A percentile compares a stretch with the other conserved stretches of the same genome.
These are phyloP conservation scores for Xylariomycetidae sp. DNA, from an alignment of 2,329 filamentous ascomycete genomes.

Conservation along the genomic window DNA sequence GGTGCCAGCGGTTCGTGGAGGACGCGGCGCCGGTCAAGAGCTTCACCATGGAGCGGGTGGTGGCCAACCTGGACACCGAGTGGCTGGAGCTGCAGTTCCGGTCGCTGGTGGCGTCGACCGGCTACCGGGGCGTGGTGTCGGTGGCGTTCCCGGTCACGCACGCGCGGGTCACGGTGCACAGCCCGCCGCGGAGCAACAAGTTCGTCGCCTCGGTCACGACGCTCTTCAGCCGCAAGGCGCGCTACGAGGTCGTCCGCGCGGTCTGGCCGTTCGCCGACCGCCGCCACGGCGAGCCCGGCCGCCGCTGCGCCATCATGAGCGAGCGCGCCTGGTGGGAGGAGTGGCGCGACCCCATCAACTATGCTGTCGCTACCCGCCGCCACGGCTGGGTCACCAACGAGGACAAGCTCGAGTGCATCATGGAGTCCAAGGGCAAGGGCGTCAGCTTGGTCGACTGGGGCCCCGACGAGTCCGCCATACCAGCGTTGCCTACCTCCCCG, in stretches of 20 bases:
- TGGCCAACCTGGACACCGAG: slow-evolving; percentile 48
- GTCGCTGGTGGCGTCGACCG: slow-evolving; percentile 41
- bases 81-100: slow-evolving; percentile 51
- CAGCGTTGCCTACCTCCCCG: background rate
- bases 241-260: slow-evolving; percentile 49
- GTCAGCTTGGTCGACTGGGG: slow-evolving; percentile 38
- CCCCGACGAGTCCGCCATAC: slow-evolving; percentile 23
- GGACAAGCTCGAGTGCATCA: slow-evolving; percentile 47
- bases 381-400: slow-evolving; percentile 45
- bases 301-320: slow-evolving; percentile 44
- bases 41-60: slow-evolving; percentile 45
- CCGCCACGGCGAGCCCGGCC: slow-evolving; percentile 36
- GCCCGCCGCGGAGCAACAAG: slow-evolving; percentile 34
- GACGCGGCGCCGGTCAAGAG: slow-evolving; percentile 39
- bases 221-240: slow-evolving; percentile 46
- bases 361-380: slow-evolving; percentile 30
- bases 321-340: slow-evolving; percentile 52
- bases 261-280: slow-evolving; percentile 53
- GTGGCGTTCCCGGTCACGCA: slow-evolving; percentile 17
- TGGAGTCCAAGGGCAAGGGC: slow-evolving; percentile 39
- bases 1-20: slow-evolving; percentile 42
- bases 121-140: slow-evolving; percentile 39
- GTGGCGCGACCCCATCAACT: slow-evolving; percentile 40
- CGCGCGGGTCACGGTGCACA: slow-evolving; percentile 30
- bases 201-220: slow-evolving; percentile 48